phyloP scores from a whole-genome alignment of 2,329 filamentous ascomycete genomes.

The Fusarium chaquense region DNA sequence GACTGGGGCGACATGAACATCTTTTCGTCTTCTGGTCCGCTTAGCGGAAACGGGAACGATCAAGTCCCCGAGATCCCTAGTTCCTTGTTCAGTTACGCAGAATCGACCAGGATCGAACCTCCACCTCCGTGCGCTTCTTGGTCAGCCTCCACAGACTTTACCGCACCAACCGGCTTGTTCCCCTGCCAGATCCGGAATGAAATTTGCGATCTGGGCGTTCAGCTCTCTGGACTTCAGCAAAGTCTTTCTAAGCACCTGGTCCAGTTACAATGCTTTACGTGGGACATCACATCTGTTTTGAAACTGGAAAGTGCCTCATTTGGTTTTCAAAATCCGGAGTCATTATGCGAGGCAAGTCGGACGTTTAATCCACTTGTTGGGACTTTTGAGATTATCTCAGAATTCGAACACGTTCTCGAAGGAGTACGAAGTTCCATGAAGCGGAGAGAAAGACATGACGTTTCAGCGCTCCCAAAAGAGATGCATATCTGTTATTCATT shows the following conservation, averaged over 20 bases:
- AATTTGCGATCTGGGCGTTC: neutral
- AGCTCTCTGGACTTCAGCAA: neutral
- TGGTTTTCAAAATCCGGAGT: neutral
- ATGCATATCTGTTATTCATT: neutral
- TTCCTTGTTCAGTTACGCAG: neutral
- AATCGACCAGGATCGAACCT: neutral
- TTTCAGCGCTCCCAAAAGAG: neutral
- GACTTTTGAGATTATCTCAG: slow-evolving; percentile 1
- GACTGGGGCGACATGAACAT: slow-evolving; percentile 2
- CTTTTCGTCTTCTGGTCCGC: neutral
- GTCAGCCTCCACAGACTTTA: neutral
- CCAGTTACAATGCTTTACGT: neutral
- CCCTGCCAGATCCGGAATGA: neutral
- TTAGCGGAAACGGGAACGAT: neutral
- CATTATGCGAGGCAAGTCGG: neutral
- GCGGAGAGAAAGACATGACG: neutral
- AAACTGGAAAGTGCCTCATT: neutral
- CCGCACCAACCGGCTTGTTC: neutral
- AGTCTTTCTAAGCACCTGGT: neutral
- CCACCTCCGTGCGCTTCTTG: neutral
- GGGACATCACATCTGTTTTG: slow-evolving; percentile 6
- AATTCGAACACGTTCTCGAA: neutral
- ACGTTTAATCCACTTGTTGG: neutral
- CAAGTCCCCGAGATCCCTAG: neutral
- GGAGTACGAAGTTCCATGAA: neutral